These are phyloP conservation scores for Ampelomyces quisqualis DNA, from an alignment of 2,329 filamentous ascomycete species.

Conservation along the genomic window DNA sequence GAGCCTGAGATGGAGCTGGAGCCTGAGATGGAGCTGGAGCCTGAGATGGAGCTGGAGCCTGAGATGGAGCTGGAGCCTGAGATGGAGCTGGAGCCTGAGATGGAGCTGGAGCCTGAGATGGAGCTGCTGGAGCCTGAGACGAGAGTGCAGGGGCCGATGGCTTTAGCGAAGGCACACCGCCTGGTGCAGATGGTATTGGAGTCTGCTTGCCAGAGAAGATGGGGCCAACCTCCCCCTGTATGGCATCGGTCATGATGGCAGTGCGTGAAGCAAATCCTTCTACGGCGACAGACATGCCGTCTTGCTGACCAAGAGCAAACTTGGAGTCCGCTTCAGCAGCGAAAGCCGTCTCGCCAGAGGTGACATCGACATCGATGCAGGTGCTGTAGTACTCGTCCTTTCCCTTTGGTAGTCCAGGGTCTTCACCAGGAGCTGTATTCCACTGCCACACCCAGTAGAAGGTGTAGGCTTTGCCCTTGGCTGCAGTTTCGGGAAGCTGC, in stretches of 20 bases:
- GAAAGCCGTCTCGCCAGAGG: slow-evolving; percentile 31
- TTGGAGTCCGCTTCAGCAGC: slow-evolving; percentile 16
- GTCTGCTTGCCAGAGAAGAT: slow-evolving; percentile 18
- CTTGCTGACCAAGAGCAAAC: slow-evolving; percentile 43
- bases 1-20: background rate
- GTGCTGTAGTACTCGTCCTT: slow-evolving; percentile 61
- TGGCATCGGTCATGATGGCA: slow-evolving; percentile 37
- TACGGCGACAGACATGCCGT: slow-evolving; percentile 46
- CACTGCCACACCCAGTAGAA: slow-evolving; percentile 98
- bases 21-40: too few relatives aligned
- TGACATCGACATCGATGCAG: slow-evolving; percentile 57
- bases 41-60: too few relatives aligned
- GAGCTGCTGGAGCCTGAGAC: background rate
- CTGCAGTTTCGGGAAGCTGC: slow-evolving; percentile 66
- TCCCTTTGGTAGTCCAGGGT: slow-evolving; percentile 46
- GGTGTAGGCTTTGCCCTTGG: slow-evolving; percentile 68
- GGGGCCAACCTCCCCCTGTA: slow-evolving; percentile 33
- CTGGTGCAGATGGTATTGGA: slow-evolving; percentile 6
- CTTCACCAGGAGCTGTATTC: slow-evolving; percentile 46
- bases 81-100: background rate
- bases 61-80: too few relatives aligned
- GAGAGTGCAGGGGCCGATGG: background rate
- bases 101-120: background rate
- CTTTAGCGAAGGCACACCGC: background rate
- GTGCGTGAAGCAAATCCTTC: slow-evolving; percentile 44